These are phyloP conservation scores for Akanthomyces dipterigenus DNA, from an alignment of 2,329 filamentous ascomycete species.

Conservation along the genomic window DNA sequence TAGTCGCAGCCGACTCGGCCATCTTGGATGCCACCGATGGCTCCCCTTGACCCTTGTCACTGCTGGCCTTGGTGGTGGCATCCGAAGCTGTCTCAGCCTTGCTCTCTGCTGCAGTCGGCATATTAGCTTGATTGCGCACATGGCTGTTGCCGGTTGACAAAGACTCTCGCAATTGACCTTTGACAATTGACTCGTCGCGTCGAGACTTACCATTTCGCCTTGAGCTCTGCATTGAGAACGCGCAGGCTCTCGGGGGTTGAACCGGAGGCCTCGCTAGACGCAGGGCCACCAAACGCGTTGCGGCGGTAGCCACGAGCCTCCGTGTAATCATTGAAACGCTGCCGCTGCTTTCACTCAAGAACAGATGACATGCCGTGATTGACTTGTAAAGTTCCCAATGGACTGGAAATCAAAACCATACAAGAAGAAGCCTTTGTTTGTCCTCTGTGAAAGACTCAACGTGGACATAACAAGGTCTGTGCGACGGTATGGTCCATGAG, in stretches of 20 bases:
- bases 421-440: background rate
- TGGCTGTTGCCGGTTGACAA: no score
- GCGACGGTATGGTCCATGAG: background rate
- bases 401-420: background rate
- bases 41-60: slow-evolving; percentile 17
- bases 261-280: background rate
- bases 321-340: background rate
- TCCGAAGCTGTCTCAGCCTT: background rate
- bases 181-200: no score
- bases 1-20: slow-evolving; percentile 68
- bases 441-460: background rate
- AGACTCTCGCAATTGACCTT: background rate
- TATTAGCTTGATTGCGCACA: background rate
- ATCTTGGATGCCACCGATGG: slow-evolving; percentile 51
- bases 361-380: background rate
- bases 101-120: background rate
- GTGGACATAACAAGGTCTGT: background rate
- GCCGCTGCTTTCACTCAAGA: background rate
- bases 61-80: background rate
- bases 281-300: background rate
- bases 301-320: background rate
- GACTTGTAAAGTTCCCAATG: background rate
- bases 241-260: background rate
- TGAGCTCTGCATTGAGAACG: slow-evolving; percentile 24
- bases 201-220: slow-evolving; percentile 22